Base-by-base conservation (phyloP, 306 rosid genomes). In the Ormosia semicastrata region DNA sequence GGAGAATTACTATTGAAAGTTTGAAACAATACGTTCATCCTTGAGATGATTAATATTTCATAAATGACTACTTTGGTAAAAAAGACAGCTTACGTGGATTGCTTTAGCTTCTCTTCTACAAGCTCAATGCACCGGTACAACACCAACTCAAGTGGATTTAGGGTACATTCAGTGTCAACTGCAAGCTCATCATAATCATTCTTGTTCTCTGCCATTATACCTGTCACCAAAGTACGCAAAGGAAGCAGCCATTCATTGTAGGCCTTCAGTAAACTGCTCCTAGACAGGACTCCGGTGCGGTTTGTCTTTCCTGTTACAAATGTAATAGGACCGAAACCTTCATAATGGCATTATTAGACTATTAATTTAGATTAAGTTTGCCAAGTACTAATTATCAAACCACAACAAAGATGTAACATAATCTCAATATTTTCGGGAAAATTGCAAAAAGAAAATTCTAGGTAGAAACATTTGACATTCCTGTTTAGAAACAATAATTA, bases 61-160 rank as follows among this genome's bases (percentile, higher is more conserved):
- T 50, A 54, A 18, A 18, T 53, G 30, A 14, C 52, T 66, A 44
- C 44, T 36, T 29, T 11, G 53, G 70, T 58, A 2, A 67, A 39
- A 33, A 41, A 12, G 4, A 77, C 30, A 18, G 15, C 39, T 80
- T 57, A 85, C 8, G 74, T 41, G 76, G 66, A 70, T 78, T 81
- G 88, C 63, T 81, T 78, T 46, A 93, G 79, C 85, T 90, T 86
- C 77, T 91, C 94, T 87, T 96, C 98, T 24, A 89, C 87, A 46
- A 96, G 97, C 87, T 96, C 94, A 71, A 96, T 91, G 82, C 99
- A 93, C 3, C 93, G 93, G 81, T 92, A 93, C 75, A 93, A 67
- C 78, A 92, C 99, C 15, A 96, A 80, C 75, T 96, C 98, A 7
- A 96, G 65, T 13, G 99, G 99, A 85, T 93, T 93, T 15, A 96